Conservation (phyloP, 1,139 yeast genomes). For the Suhomyces chickasaworum region DNA sequence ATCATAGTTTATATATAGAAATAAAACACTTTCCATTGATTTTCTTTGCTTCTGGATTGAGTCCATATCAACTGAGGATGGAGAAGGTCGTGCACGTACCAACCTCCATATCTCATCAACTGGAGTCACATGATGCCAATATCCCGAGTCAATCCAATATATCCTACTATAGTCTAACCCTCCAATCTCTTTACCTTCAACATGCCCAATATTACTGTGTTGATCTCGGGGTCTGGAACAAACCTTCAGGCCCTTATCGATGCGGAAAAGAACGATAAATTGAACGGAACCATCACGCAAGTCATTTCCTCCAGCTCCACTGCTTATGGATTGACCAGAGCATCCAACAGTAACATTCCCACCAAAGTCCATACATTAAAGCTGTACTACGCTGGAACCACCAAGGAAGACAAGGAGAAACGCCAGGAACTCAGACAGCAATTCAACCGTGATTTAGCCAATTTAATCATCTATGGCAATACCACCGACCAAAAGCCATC, state of each 20-base stretch:
- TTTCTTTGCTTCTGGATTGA: no score
- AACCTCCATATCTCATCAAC: neutral
- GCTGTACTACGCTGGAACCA: slow-evolving; percentile 70
- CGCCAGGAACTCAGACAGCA: slow-evolving; percentile 63
- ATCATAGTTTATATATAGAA: no score
- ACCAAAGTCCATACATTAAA: slow-evolving; percentile 72
- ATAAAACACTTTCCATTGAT: no score
- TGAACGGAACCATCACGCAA: slow-evolving; percentile 60
- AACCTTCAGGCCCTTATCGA: slow-evolving; percentile 92
- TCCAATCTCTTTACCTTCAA: neutral
- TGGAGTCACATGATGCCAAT: slow-evolving; percentile 5
- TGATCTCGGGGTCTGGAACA: slow-evolving; percentile 93
- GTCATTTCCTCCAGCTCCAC: slow-evolving; percentile 82
- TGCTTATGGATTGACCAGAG: slow-evolving; percentile 86
- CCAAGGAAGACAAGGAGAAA: slow-evolving; percentile 60
- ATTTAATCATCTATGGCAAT: slow-evolving; percentile 55
- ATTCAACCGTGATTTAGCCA: slow-evolving; percentile 79
- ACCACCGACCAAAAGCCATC: slow-evolving; percentile 29
- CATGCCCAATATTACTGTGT: slow-evolving; percentile 54
- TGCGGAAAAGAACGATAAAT: slow-evolving; percentile 50
- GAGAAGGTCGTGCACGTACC: neutral
- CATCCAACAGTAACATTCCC: slow-evolving; percentile 65
- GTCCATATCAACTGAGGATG: no score
- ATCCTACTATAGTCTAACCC: neutral
- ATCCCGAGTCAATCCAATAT: slow-evolving; percentile 8